These are phyloP conservation scores for Chaetomium cochliodes DNA, from an alignment of 495 filamentous ascomycete species.

Conservation along the genomic window DNA sequence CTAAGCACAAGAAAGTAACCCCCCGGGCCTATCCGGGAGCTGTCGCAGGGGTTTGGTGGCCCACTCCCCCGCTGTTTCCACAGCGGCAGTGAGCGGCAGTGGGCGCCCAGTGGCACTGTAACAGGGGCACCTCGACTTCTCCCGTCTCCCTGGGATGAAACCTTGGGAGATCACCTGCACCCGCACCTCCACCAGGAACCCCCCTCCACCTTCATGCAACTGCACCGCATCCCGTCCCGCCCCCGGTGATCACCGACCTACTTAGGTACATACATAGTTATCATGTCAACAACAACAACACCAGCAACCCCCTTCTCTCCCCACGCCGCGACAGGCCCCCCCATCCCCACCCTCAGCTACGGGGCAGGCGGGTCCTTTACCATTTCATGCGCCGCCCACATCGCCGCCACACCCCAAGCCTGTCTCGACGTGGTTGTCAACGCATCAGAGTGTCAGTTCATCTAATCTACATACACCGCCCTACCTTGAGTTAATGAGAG, in stretches of 20 bases:
- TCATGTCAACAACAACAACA: background rate
- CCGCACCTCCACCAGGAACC: background rate
- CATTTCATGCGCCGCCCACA: conserved; percentile 32
- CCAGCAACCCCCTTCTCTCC: background rate
- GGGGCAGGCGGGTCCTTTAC: conserved; percentile 34
- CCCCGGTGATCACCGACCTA: background rate
- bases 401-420: conserved; percentile 32
- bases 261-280: too few relatives aligned
- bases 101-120: background rate
- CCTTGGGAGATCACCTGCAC: background rate
- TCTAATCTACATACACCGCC: background rate
- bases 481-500: background rate
- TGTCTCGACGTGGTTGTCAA: conserved; percentile 34
- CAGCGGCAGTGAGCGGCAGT: background rate
- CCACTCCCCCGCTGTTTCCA: background rate
- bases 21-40: background rate
- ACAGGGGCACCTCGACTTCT: background rate
- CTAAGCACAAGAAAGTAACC: background rate
- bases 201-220: background rate
- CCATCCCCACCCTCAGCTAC: conserved; percentile 35
- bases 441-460: conserved; percentile 26
- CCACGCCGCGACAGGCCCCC: background rate
- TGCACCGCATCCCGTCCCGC: too few relatives aligned
- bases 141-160: too few relatives aligned
- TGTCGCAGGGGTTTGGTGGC: background rate